These are phyloP conservation scores for Sonneratia alba DNA, from an alignment of 345 rosid species.

Conservation along the genomic window DNA sequence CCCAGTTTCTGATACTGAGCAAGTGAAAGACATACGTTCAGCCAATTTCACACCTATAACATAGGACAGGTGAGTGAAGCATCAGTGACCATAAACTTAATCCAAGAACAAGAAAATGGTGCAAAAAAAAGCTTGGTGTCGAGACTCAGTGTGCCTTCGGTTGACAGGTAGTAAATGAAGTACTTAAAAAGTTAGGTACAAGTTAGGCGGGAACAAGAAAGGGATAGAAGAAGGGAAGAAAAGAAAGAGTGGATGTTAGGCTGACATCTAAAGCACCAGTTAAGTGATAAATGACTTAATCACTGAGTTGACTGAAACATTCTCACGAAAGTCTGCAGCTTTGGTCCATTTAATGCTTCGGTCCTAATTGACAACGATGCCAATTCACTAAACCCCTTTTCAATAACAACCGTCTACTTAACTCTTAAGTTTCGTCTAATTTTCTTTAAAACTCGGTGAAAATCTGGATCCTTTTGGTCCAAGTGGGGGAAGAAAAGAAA, in stretches of 20 bases:
- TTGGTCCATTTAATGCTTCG: neutral
- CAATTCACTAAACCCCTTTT: too few species aligned
- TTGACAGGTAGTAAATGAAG: neutral
- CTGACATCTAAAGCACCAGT: neutral
- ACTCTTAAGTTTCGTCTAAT: neutral
- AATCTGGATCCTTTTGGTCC: neutral
- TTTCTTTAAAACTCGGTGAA: neutral
- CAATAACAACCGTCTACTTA: neutral
- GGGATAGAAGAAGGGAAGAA: neutral
- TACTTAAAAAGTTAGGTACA: neutral
- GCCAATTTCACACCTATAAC: neutral
- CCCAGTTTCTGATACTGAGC: neutral
- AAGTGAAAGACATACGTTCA: neutral
- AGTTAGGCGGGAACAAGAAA: neutral
- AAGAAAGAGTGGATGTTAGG: neutral
- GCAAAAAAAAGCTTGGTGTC: neutral
- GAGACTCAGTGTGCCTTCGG: neutral
- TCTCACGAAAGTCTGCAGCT: neutral
- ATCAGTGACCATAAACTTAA: neutral
- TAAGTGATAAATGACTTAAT: neutral
- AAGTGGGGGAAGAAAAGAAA: neutral
- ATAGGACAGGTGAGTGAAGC: neutral
- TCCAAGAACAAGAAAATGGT: neutral
- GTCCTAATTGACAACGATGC: too few species aligned
- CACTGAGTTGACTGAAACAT: neutral